These are phyloP conservation scores for Wilcoxina mikolae DNA, from an alignment of 495 filamentous ascomycete genomes.

Conservation along the genomic window DNA sequence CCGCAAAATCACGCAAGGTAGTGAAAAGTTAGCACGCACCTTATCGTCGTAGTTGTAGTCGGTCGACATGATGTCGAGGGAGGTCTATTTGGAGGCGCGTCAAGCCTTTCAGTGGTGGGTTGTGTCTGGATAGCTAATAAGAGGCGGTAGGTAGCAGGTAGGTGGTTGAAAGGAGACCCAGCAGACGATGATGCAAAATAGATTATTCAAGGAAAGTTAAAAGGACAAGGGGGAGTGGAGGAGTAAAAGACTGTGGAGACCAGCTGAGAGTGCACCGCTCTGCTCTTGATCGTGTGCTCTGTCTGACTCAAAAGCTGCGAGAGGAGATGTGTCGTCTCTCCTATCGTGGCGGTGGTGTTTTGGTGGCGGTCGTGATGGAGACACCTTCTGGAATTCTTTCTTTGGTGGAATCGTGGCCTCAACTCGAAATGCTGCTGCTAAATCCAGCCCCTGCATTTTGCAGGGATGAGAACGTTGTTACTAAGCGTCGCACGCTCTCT, in stretches of 20 bases:
- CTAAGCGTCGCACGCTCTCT: no score
- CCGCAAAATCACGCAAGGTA: conserved; percentile 4
- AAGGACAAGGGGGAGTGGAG: background rate
- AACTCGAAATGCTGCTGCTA: conserved; percentile 2
- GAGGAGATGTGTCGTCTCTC: no score
- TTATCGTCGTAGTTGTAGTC: conserved; percentile 97
- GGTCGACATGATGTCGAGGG: conserved; percentile 57
- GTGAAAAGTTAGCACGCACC: conserved; percentile 42
- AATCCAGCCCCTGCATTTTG: conserved; percentile 1
- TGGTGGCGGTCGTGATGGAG: background rate
- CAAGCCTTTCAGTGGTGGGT: background rate
- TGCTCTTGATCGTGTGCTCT: no score
- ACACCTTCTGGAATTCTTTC: background rate
- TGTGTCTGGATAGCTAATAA: background rate
- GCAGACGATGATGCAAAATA: background rate
- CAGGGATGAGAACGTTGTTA: no score
- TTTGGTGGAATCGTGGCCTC: conserved; percentile 7
- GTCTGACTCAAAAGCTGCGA: no score
- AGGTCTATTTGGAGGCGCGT: background rate
- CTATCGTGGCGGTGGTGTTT: background rate
- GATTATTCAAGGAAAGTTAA: background rate
- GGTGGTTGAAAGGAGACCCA: background rate
- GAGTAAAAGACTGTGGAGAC: background rate
- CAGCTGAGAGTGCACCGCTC: background rate
- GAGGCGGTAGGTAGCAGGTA: background rate